Percentiles rank a stretch among this genome's conserved stretches.
phyloP scores from a whole-genome alignment of 2,329 filamentous ascomycete genomes.

The Clonostachys solani region DNA sequence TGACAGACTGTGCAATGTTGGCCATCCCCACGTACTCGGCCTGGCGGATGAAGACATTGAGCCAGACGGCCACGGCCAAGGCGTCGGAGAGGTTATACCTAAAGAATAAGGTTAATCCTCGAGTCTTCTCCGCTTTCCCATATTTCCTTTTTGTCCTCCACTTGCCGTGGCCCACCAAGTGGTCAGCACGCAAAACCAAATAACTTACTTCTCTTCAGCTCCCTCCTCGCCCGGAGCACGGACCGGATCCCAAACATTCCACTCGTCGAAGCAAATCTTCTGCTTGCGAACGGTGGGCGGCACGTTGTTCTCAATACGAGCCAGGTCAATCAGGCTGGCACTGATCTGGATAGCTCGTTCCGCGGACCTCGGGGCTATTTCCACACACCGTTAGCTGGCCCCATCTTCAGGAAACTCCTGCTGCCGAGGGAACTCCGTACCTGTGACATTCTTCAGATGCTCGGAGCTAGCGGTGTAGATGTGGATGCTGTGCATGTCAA shows the following conservation, averaged over 20 bases:
- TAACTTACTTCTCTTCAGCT: slow-evolving; percentile 55
- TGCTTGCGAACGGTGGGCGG: slow-evolving; percentile 55
- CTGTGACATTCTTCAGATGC: slow-evolving; percentile 44
- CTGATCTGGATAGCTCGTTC: slow-evolving; percentile 72
- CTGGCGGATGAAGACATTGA: slow-evolving; percentile 75
- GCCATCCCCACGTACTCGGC: slow-evolving; percentile 70
- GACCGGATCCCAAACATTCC: slow-evolving; percentile 78
- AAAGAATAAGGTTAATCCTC: neutral
- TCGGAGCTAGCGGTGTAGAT: slow-evolving; percentile 64
- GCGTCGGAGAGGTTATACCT: slow-evolving; percentile 70
- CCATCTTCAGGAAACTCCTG: neutral
- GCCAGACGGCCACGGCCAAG: slow-evolving; percentile 68
- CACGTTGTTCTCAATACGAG: slow-evolving; percentile 63
- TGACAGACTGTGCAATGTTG: slow-evolving; percentile 73
- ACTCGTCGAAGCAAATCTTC: slow-evolving; percentile 79
- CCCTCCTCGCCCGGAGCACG: slow-evolving; percentile 68
- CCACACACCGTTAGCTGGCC: neutral
- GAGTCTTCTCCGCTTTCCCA: too few species aligned
- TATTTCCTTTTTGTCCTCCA: too few species aligned
- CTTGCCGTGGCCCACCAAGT: too few species aligned
- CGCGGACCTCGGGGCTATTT: slow-evolving; percentile 58
- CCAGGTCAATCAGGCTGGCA: slow-evolving; percentile 66
- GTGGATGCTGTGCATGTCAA: slow-evolving; percentile 80
- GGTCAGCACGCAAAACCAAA: neutral
- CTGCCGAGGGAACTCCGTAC: neutral